These are phyloP conservation scores for Polytrichum formosum DNA, from an alignment of 225 moss, liverwort and hornwort species.

Conservation along the genomic window DNA sequence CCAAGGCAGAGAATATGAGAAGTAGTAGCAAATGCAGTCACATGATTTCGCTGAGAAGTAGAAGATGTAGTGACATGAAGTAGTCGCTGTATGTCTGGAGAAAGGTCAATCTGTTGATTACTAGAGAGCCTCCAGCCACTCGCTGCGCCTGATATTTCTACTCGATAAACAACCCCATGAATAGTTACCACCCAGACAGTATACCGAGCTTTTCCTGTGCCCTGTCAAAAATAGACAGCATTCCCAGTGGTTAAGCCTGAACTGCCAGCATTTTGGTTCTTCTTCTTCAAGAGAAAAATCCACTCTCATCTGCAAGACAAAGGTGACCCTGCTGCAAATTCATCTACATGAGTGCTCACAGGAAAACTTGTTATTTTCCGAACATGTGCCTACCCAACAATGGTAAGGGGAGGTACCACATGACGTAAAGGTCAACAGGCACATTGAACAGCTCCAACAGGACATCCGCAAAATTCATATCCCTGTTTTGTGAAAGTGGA, in stretches of 20 bases:
- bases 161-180: slow-evolving; percentile 45
- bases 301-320: too few relatives aligned
- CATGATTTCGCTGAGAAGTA: slow-evolving; percentile 19
- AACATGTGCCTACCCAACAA: too few relatives aligned
- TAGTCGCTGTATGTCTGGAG: slow-evolving; percentile 43
- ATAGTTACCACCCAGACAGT: slow-evolving; percentile 46
- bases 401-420: too few relatives aligned
- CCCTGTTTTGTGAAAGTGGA: too few relatives aligned
- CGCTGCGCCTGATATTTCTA: slow-evolving; percentile 43
- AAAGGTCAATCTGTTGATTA: slow-evolving; percentile 56
- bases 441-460: too few relatives aligned
- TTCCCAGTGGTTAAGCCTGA: too few relatives aligned
- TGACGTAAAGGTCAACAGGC: too few relatives aligned
- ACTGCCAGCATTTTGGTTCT: too few relatives aligned
- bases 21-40: slow-evolving; percentile 48
- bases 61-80: slow-evolving; percentile 46
- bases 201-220: slow-evolving; percentile 41
- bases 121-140: slow-evolving; percentile 53
- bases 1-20: slow-evolving; percentile 47
- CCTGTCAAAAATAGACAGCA: slow-evolving; percentile 20
- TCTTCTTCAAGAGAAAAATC: too few relatives aligned
- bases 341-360: neutral
- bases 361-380: too few relatives aligned
- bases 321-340: neutral
- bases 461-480: too few relatives aligned